Evolutionary conservation across 768 basidiomycete genomes (phyloP), one percentile per base, ranked within the genome.

Genomic region (Pleurotus pulmonarius): DNA sequence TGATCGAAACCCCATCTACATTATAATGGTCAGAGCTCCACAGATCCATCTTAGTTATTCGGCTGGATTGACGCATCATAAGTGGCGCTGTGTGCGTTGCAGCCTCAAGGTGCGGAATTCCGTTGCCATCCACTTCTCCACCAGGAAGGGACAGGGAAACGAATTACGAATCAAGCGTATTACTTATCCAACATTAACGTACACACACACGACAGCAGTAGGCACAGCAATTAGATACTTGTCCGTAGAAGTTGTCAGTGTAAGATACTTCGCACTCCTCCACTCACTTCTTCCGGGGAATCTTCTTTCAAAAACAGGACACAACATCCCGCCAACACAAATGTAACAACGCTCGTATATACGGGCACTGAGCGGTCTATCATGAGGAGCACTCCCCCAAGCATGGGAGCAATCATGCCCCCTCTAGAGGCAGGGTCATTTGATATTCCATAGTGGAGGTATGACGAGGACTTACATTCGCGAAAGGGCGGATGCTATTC

Each of bases 371-470:
- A 79, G 6, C 79, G 75, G 64, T 86, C 74, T 45, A 92, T 72
- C 67, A 81, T 79, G 37, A 94, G 77, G 4, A 94, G 79, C 18
- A 73, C 66, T 0, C 92, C 92, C 0, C 92, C 92, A 4, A 90
- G 69, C 37, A 94, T 76, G 0, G 92, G 92, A 0, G 91, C 92
- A 26, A 91, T 86, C 86, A 94, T 93, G 4, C 92, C 92, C 6
- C 92, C 90, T 68, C 92, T 94, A 71, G 4, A 61, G 9, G 63
- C 49, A 41, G 38, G 18, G 34, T 62, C 12, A 56, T 47, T 58
- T n/a, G 54, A 40, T 40, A 44, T 38, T 7, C 38, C 44, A 12
- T 18, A 1, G 16, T 37, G 51, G 38, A 13, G 37, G 40, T 37
- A 44, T 52, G 22, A 44, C 41, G 38, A 20, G 52, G 22, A 76